A percentile compares a stretch with the other conserved stretches of the same genome.
Evolutionary conservation across 2,329 filamentous ascomycete species (phyloP).

Genomic region (Aspergillus aculeatinus): DNA sequence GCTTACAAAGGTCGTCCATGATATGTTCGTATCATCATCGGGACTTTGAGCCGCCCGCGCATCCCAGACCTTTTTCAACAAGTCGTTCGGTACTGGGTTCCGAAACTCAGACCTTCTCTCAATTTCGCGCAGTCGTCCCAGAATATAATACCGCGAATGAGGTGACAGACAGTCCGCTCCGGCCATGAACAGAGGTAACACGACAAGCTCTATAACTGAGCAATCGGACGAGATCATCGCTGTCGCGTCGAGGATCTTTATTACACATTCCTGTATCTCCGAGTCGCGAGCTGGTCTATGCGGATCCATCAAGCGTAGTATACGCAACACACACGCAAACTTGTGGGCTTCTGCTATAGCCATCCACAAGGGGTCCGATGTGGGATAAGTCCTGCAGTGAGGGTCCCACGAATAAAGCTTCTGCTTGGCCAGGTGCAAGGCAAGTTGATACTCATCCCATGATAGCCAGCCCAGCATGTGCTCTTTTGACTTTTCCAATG

Average conservation of each 20-base stretch:
- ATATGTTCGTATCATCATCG: conserved; percentile 24
- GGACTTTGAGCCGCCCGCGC: conserved; percentile 21
- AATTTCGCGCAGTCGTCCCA: conserved; percentile 27
- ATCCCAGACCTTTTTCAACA: conserved; percentile 29
- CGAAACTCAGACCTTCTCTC: conserved; percentile 27
- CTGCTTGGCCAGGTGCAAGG: conserved; percentile 17
- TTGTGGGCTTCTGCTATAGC: conserved; percentile 28
- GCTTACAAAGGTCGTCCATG: conserved; percentile 32
- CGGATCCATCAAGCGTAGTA: conserved; percentile 27
- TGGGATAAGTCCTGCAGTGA: conserved; percentile 23
- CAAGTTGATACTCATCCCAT: conserved; percentile 20
- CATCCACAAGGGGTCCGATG: conserved; percentile 25
- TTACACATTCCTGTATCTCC: conserved; percentile 29
- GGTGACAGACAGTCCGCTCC: conserved; percentile 28
- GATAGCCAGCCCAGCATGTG: conserved; percentile 22
- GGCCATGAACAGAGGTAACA: conserved; percentile 33
- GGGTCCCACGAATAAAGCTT: conserved; percentile 27
- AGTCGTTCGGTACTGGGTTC: conserved; percentile 21
- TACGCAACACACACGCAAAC: conserved; percentile 29
- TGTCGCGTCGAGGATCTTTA: conserved; percentile 27
- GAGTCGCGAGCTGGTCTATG: conserved; percentile 18
- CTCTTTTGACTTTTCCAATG: conserved; percentile 29
- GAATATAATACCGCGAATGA: conserved; percentile 33
- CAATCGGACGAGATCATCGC: conserved; percentile 24
- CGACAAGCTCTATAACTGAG: conserved; percentile 27